Base-by-base conservation (phyloP, 164 flowering plant genomes). In the Liriodendron chinense region DNA sequence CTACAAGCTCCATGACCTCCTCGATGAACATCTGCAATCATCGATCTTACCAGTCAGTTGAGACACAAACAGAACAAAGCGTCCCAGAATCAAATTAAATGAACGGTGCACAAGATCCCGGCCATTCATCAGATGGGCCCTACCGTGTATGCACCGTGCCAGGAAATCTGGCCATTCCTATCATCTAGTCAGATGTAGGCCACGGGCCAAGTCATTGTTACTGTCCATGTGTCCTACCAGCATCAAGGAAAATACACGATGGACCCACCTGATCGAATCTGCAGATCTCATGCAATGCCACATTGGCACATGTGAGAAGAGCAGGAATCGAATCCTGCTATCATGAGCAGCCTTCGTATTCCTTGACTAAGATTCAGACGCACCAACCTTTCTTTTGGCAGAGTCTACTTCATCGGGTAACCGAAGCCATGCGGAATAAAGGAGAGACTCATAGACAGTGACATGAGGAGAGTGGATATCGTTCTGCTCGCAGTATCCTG, bases 381-480 rank as follows among this genome's bases (percentile, higher is more conserved):
- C 9, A 14, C 75, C 4, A 69, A 87, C 91, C 89, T 83, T 81
- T 81, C 87, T 83, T 5, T 80, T 81, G 16, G 43, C n/a, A 20
- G 79, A 43, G 65, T 82, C 73, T 14, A 88, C 87, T 13, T 83
- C 86, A n/a, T 69, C 8, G n/a, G 89, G 78, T 68, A 88, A 74
- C 23, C 91, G 82, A 26, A 88, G 87, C 91, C 91, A 86, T 18
- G 91, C 91, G 14, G 91, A 88, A 68, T 80, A 88, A n/a, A 84
- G 59, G 64, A 88, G 69, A 20, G 91, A 86, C 65, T 88, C 91
- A 53, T 86, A 75, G 9, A 88, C 82, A 0, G 89, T 88, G 2
- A 88, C 84, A 76, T 82, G 81, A n/a, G 91, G 91, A 57, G 90
- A 87, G 75, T 87, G 89, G 28, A 87, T 86, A 61, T 87, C 89